Percentiles rank a stretch among this genome's conserved stretches.
Evolutionary conservation across 495 filamentous ascomycete species (phyloP).

Genomic region (Tuber microsphaerosporum): DNA sequence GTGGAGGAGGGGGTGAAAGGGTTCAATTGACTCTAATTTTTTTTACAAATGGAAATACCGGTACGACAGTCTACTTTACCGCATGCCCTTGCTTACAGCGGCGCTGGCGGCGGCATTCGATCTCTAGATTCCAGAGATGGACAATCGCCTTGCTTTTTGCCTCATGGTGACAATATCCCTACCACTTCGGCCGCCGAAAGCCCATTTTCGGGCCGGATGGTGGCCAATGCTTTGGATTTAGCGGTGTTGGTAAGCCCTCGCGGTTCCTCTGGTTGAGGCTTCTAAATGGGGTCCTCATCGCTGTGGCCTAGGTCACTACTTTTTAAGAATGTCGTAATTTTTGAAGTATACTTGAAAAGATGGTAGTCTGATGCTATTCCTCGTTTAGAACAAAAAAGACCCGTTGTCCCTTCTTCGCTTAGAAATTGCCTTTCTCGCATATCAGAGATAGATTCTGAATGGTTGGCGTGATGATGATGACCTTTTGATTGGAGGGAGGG

Average conservation of each 20-base stretch:
- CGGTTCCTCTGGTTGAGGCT: neutral
- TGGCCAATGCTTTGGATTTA: neutral
- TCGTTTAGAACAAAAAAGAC: neutral
- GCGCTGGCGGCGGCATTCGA: neutral
- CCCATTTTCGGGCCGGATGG: slow-evolving; percentile 1
- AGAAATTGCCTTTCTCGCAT: neutral
- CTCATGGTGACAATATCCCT: neutral
- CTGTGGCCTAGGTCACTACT: neutral
- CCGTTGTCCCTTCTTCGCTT: neutral
- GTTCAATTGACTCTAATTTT: neutral
- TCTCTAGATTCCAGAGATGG: neutral
- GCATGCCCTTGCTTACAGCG: neutral
- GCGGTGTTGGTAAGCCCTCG: neutral
- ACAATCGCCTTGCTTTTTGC: neutral
- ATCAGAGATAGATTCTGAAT: neutral
- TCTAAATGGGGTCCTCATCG: too few species aligned
- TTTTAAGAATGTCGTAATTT: neutral
- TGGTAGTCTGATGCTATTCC: neutral
- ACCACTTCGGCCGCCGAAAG: neutral
- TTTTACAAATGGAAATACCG: neutral
- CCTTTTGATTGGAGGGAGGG: neutral
- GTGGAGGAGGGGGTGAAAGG: neutral
- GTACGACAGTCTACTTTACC: neutral
- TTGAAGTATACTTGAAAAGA: neutral
- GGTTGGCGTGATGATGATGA: neutral